Evolutionary conservation across 83 land plant genomes (phyloP), one percentile per base, ranked within the genome.

Genomic region (Diphasiastrum complanatum): DNA sequence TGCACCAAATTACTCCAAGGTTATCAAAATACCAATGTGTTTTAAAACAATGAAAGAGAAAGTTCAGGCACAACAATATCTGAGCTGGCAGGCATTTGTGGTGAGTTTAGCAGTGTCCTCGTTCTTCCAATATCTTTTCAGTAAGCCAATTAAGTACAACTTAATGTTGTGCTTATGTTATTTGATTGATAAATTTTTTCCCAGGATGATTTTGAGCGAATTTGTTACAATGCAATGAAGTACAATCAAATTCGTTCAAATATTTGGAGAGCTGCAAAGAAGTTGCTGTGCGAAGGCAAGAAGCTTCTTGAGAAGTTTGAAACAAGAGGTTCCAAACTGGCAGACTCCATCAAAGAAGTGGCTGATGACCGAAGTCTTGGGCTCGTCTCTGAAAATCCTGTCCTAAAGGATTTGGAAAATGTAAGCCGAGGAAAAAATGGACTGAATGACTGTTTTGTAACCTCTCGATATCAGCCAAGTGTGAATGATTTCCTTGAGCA

Each of bases 181-280:
- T 47, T 47, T n/a, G n/a, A n/a, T 47, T 47, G 3, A 4, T 47
- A 19, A 19, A 4, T 3, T 47, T 2, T 47, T 12, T 10, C 24
- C 24, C 0, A 54, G 58, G 58, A 54, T n/a, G 58, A 54, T 16
- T 54, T 54, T 54, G 58, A 54, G 58, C 25, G 58, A 27, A 54
- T 54, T 10, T 54, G 65, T 60, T 25, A 46, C 56, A 62, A 62
- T 46, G 65, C 65, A 25, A 62, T 62, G 65, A 62, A 46, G 18
- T 47, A 41, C 26, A 62, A 46, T 46, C 65, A 62, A 33, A 62
- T 24, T 60, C 50, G 28, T 6, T 62, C 65, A 62, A 47, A 45
- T 18, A 47, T 62, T 41, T 46, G 50, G 65, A 62, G 47, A 26
- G 65, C 65, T n/a, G 58, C 65, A 45, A 20, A 16, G 16, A 19